Conservation (phyloP, 805 yeast species). For the Candida ulmi region DNA sequence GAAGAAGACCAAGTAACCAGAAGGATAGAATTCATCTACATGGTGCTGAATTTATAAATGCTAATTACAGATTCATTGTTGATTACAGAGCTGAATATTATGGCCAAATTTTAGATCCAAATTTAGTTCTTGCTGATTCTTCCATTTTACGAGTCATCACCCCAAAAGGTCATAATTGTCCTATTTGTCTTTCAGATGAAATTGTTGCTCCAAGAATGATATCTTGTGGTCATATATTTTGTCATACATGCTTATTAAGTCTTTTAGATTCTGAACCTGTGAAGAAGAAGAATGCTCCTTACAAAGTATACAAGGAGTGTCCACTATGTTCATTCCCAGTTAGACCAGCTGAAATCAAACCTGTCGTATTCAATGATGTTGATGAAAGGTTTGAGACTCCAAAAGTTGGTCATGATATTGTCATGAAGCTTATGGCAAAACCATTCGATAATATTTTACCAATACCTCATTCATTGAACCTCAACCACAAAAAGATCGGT, state of each 20-base stretch:
- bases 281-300: constrained; percentile 30
- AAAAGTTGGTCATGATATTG: constrained; percentile 45
- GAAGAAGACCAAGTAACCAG: constrained; percentile 22
- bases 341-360: constrained; percentile 51
- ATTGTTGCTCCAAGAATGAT: constrained; percentile 94
- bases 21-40: constrained; percentile 40
- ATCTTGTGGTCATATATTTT: constrained; percentile 89
- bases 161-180: constrained; percentile 76
- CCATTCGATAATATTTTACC: constrained; percentile 38
- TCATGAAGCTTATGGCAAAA: constrained; percentile 60
- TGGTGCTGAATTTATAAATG: constrained; percentile 73
- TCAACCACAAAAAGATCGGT: constrained; percentile 32
- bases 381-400: constrained; percentile 59
- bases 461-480: constrained; percentile 42
- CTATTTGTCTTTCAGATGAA: constrained; percentile 81
- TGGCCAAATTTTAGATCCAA: constrained; percentile 66
- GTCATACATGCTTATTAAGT: constrained; percentile 74
- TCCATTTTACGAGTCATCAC: constrained; percentile 68
- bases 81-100: constrained; percentile 51
- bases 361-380: constrained; percentile 47
- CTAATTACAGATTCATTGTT: constrained; percentile 79
- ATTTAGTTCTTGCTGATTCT: constrained; percentile 56
- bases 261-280: constrained; percentile 50
- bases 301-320: constrained; percentile 59
- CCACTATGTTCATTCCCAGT: constrained; percentile 70